Evolutionary conservation across 108 stramenopile species (phyloP).

Genomic region (Mediolabrus comicus): DNA sequence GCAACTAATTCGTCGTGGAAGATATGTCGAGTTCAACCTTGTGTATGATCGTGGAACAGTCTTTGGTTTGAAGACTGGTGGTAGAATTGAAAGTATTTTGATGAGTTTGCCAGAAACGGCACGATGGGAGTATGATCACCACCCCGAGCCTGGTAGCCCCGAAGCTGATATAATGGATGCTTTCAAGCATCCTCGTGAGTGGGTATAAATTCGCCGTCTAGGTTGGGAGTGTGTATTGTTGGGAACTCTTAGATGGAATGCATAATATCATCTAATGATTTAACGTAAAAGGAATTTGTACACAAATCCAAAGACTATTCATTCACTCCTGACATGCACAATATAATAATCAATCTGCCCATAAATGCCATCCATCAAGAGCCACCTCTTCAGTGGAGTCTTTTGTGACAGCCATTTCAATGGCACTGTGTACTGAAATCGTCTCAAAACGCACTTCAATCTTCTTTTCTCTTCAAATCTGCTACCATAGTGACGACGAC

Average conservation of each 20-base stretch:
- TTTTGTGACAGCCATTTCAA: no score
- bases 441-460: no score
- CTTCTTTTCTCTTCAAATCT: no score
- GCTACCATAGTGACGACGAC: no score
- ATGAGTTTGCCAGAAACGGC: constrained; percentile 99
- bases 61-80: constrained; percentile 98
- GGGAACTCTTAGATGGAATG: neutral
- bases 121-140: constrained; percentile 95
- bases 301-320: no score
- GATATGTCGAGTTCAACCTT: constrained; percentile 99
- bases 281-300: no score
- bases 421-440: no score
- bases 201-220: constrained; percentile 71
- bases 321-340: no score
- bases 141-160: constrained; percentile 75
- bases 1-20: constrained; percentile 94
- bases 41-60: constrained; percentile 99
- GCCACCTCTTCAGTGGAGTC: no score
- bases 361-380: no score
- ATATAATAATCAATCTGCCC: no score
- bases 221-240: neutral
- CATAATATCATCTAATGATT: no score
- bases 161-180: constrained; percentile 95
- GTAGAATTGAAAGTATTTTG: constrained; percentile 97
- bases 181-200: constrained; percentile 88